These are phyloP conservation scores for Fraxinus excelsior DNA, from an alignment of 257 asterid species.

Conservation along the genomic window DNA sequence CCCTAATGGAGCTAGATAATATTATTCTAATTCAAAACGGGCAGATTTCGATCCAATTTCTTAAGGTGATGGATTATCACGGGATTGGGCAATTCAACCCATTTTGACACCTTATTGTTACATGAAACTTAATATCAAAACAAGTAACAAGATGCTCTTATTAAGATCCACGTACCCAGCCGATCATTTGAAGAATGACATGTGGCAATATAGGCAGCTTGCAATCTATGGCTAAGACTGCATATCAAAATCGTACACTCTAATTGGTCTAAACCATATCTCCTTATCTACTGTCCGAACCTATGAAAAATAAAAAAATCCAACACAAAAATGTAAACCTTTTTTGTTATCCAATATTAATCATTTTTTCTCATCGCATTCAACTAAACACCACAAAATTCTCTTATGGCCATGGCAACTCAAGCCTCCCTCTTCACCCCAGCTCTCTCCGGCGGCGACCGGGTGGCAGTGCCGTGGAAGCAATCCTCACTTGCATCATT, in stretches of 20 bases:
- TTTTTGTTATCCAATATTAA: background rate
- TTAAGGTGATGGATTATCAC: too few relatives aligned
- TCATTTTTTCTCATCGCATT: background rate
- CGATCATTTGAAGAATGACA: background rate
- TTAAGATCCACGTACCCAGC: too few relatives aligned
- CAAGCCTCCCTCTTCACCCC: conserved; percentile 90
- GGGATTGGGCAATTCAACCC: too few relatives aligned
- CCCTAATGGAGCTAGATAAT: too few relatives aligned
- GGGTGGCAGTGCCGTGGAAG: conserved; percentile 61
- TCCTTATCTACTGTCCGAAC: conserved; percentile 14
- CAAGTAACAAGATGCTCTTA: too few relatives aligned
- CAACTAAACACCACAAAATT: background rate
- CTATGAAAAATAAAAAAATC: background rate
- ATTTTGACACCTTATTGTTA: too few relatives aligned
- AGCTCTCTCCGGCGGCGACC: conserved; percentile 46
- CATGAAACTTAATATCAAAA: too few relatives aligned
- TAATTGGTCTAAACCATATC: conserved; percentile 10
- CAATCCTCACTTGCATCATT: conserved; percentile 43
- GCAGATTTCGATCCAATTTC: too few relatives aligned
- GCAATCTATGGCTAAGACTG: background rate
- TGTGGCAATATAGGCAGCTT: background rate
- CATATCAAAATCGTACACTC: conserved; percentile 11
- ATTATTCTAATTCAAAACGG: too few relatives aligned
- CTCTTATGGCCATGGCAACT: conserved; percentile 74
- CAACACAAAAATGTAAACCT: background rate